Conservation (phyloP, 2,329 filamentous ascomycete species). For the Metarhizium guizhouense region DNA sequence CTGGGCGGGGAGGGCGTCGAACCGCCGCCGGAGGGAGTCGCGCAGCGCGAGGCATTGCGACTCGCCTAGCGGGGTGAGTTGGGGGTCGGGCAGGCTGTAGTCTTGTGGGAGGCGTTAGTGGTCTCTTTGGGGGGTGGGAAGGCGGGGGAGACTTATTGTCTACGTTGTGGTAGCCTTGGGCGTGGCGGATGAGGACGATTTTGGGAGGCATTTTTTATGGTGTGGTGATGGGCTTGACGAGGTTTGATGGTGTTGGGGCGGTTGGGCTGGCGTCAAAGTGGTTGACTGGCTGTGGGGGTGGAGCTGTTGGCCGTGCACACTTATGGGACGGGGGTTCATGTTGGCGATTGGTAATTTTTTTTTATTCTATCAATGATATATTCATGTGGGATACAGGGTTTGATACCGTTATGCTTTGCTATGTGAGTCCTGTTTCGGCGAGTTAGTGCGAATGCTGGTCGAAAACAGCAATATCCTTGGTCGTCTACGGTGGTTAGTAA, state of each 20-base stretch:
- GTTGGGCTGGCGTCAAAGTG: too few species aligned
- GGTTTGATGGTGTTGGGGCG: too few species aligned
- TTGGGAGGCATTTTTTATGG: constrained; percentile 38
- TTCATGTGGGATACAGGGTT: background rate
- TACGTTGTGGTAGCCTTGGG: constrained; percentile 56
- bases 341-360: too few species aligned
- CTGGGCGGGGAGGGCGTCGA: constrained; percentile 20
- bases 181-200: constrained; percentile 82
- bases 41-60: constrained; percentile 38
- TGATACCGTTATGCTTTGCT: background rate
- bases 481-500: background rate
- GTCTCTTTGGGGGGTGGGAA: background rate
- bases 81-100: constrained; percentile 40
- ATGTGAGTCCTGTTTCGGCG: background rate
- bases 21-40: constrained; percentile 30
- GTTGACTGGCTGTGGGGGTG: background rate
- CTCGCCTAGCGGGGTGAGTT: constrained; percentile 38
- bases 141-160: constrained; percentile 32
- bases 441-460: background rate
- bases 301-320: background rate
- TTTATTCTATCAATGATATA: too few species aligned
- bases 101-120: constrained; percentile 28
- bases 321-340: background rate
- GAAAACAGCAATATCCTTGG: constrained; percentile 15
- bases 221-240: background rate